A percentile compares a stretch with the other conserved stretches of the same genome.
These are phyloP conservation scores for Myotisia sp. DNA, from an alignment of 2,329 filamentous ascomycete species.

Conservation along the genomic window DNA sequence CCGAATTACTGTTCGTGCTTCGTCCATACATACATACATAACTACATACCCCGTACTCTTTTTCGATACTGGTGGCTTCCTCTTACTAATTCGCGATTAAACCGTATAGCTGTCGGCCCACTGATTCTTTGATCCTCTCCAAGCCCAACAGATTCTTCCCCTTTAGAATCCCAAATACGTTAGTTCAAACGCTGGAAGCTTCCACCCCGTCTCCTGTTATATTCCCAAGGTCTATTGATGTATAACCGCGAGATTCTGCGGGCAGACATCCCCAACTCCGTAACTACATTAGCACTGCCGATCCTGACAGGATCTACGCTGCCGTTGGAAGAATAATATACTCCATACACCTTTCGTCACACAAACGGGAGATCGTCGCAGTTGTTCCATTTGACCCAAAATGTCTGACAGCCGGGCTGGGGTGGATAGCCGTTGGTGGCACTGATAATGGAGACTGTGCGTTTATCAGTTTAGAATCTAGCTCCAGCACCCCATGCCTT, in stretches of 20 bases:
- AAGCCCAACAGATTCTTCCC: slow-evolving; percentile 53
- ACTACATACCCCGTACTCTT: slow-evolving; percentile 9
- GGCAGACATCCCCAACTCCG: slow-evolving; percentile 45
- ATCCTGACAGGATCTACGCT: slow-evolving; percentile 68
- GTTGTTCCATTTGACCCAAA: slow-evolving; percentile 58
- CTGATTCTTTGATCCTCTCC: slow-evolving; percentile 49
- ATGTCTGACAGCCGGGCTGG: slow-evolving; percentile 72
- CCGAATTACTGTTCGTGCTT: slow-evolving; percentile 23
- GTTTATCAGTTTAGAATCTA: slow-evolving; percentile 49
- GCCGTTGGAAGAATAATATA: slow-evolving; percentile 64
- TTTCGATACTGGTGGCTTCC: slow-evolving; percentile 2
- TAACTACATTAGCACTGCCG: slow-evolving; percentile 71
- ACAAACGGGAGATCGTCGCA: slow-evolving; percentile 59
- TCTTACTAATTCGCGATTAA: slow-evolving; percentile 9
- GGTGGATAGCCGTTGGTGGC: slow-evolving; percentile 83
- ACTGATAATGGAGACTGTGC: slow-evolving; percentile 73
- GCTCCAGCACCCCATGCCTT: slow-evolving; percentile 15
- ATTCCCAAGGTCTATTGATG: background rate
- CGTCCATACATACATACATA: slow-evolving; percentile 3
- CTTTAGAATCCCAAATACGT: slow-evolving; percentile 52
- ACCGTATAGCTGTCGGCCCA: slow-evolving; percentile 45
- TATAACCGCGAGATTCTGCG: background rate
- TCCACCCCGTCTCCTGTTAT: slow-evolving; percentile 10
- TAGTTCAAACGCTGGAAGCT: too few species aligned
- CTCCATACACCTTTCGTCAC: slow-evolving; percentile 53